phyloP scores from a whole-genome alignment of 495 filamentous ascomycete genomes.

The Penicillium odoratum region DNA sequence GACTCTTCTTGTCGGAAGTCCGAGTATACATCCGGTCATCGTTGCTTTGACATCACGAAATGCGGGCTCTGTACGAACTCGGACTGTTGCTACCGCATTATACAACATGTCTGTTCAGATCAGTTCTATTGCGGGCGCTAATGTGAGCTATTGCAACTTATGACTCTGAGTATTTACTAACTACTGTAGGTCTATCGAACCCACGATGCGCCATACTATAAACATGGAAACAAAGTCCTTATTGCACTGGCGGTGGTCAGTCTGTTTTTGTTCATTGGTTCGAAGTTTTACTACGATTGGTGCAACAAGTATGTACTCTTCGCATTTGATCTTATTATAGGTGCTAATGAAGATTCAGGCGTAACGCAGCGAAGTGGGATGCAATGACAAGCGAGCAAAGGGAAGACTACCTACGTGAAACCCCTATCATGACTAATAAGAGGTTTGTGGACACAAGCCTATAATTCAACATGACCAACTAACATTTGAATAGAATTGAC shows the following conservation, averaged over 20 bases:
- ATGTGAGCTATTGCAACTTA: slow-evolving; percentile 37
- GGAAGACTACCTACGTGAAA: slow-evolving; percentile 60
- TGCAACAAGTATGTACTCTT: slow-evolving; percentile 44
- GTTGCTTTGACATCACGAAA: slow-evolving; percentile 65
- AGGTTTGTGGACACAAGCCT: slow-evolving; percentile 30
- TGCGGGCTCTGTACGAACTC: slow-evolving; percentile 61
- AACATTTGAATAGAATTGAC: neutral
- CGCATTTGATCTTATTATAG: neutral
- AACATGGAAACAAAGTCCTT: slow-evolving; percentile 61
- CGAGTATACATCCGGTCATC: slow-evolving; percentile 64
- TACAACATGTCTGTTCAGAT: slow-evolving; percentile 76
- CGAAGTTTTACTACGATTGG: slow-evolving; percentile 54
- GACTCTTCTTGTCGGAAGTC: slow-evolving; percentile 52
- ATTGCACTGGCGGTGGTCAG: slow-evolving; percentile 27
- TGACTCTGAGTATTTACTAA: neutral
- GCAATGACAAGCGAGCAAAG: slow-evolving; percentile 60
- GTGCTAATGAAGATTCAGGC: slow-evolving; percentile 17
- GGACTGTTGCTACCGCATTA: slow-evolving; percentile 57
- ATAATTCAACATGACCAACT: neutral
- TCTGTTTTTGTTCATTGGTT: neutral
- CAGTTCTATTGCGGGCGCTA: slow-evolving; percentile 54
- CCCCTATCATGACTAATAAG: slow-evolving; percentile 66
- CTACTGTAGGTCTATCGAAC: slow-evolving; percentile 55
- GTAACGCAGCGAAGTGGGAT: slow-evolving; percentile 48
- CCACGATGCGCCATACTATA: slow-evolving; percentile 63